phyloP scores from a whole-genome alignment of 2,329 filamentous ascomycete species.

The Colletotrichum viniferum region DNA sequence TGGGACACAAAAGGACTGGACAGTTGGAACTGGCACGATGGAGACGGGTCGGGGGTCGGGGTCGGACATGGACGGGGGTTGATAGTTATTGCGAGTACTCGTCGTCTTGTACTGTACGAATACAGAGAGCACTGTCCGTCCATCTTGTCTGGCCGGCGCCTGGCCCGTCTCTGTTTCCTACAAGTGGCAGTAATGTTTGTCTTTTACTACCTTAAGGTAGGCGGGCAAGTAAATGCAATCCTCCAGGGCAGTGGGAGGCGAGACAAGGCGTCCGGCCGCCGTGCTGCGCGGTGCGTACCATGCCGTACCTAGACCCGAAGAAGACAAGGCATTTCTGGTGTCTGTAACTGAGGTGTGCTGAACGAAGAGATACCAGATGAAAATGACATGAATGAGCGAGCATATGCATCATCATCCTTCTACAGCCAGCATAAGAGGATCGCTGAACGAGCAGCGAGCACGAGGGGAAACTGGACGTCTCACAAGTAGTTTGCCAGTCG shows the following conservation, averaged over 20 bases:
- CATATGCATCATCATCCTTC: not conserved
- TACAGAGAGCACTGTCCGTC: not conserved
- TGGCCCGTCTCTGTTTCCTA: not conserved
- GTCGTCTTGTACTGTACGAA: not conserved
- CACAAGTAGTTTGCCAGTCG: constrained; percentile 1
- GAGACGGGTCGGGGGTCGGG: not conserved
- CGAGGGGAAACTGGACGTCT: constrained; percentile 1
- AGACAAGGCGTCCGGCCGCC: not conserved
- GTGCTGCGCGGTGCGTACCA: not conserved
- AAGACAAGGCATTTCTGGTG: not conserved
- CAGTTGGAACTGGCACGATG: not conserved
- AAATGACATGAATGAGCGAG: not conserved
- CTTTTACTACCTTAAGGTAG: not conserved
- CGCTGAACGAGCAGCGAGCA: not conserved
- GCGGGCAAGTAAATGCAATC: not conserved
- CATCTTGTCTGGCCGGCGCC: not conserved
- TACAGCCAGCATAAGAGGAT: not conserved
- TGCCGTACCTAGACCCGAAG: not conserved
- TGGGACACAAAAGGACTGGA: not conserved
- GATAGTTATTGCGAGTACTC: not conserved
- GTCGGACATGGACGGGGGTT: not conserved
- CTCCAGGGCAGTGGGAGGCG: not conserved
- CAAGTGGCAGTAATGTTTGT: not conserved
- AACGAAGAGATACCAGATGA: not conserved
- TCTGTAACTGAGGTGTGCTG: not conserved